A percentile compares a stretch with the other conserved stretches of the same genome.
These are phyloP conservation scores for Aurinia saxatilis DNA, from an alignment of 345 rosid genomes.

Conservation along the genomic window DNA sequence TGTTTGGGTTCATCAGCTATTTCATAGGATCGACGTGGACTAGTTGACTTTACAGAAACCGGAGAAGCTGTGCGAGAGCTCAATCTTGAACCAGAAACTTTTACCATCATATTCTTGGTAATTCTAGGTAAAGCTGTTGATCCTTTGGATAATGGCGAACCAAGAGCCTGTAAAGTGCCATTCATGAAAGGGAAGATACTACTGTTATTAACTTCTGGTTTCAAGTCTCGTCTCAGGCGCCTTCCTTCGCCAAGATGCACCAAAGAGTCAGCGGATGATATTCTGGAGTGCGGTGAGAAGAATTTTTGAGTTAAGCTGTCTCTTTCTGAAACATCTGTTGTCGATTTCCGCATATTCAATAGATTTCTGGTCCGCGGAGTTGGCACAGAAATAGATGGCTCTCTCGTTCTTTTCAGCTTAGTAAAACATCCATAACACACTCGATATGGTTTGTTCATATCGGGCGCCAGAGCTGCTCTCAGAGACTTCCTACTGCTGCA, in stretches of 20 bases:
- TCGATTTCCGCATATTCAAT: constrained; percentile 31
- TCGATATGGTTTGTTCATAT: constrained; percentile 67
- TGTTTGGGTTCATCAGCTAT: constrained; percentile 44
- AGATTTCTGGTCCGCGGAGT: constrained; percentile 33
- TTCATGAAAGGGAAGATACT: constrained; percentile 34
- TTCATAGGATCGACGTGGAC: constrained; percentile 45
- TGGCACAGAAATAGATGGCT: constrained; percentile 29
- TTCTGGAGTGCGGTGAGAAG: constrained; percentile 34
- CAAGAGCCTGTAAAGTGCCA: constrained; percentile 31
- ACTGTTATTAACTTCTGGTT: constrained; percentile 27
- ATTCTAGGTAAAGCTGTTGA: constrained; percentile 28
- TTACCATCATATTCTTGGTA: constrained; percentile 35
- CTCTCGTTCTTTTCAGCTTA: constrained; percentile 49
- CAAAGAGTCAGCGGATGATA: constrained; percentile 42
- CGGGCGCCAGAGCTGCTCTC: constrained; percentile 84
- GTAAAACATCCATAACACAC: constrained; percentile 80
- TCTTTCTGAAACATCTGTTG: constrained; percentile 32
- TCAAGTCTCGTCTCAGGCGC: constrained; percentile 27
- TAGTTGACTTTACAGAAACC: constrained; percentile 38
- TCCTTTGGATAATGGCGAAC: constrained; percentile 28
- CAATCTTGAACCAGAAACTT: constrained; percentile 36
- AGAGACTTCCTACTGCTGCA: constrained; percentile 72
- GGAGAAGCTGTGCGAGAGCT: constrained; percentile 39
- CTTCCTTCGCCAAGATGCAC: constrained; percentile 34
- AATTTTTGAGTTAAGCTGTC: constrained; percentile 33